These are phyloP conservation scores for Gillenia trifoliata DNA, from an alignment of 306 rosid genomes.

Conservation along the genomic window DNA sequence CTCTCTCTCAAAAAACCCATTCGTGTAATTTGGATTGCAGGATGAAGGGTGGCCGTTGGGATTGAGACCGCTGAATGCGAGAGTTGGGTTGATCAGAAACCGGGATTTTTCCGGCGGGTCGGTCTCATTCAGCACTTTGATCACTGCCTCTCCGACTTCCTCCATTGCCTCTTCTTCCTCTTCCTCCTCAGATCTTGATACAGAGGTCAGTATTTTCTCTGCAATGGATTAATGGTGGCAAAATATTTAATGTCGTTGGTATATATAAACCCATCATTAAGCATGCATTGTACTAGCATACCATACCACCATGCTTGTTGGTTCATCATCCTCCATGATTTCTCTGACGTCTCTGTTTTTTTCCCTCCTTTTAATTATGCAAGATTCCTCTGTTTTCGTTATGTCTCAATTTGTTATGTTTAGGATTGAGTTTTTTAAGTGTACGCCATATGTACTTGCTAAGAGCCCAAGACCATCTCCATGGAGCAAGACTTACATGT, in stretches of 20 bases:
- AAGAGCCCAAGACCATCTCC: too few species aligned
- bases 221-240: neutral
- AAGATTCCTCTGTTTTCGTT: neutral
- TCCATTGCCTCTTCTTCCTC: conserved; percentile 45
- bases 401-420: neutral
- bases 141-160: conserved; percentile 46
- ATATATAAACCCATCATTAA: neutral
- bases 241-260: neutral
- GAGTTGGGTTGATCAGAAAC: conserved; percentile 51
- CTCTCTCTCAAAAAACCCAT: neutral
- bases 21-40: conserved; percentile 29
- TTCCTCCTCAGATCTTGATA: conserved; percentile 47
- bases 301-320: neutral
- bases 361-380: neutral
- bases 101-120: conserved; percentile 48
- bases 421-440: neutral
- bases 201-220: conserved; percentile 41
- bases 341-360: neutral
- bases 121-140: conserved; percentile 64
- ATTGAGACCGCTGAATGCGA: conserved; percentile 57
- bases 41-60: conserved; percentile 93
- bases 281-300: neutral
- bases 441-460: neutral
- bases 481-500: too few species aligned
- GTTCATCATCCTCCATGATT: neutral